Base-by-base conservation (phyloP, 192 early-diverging fungal species). In the Gorgonomyces haynaldii region DNA sequence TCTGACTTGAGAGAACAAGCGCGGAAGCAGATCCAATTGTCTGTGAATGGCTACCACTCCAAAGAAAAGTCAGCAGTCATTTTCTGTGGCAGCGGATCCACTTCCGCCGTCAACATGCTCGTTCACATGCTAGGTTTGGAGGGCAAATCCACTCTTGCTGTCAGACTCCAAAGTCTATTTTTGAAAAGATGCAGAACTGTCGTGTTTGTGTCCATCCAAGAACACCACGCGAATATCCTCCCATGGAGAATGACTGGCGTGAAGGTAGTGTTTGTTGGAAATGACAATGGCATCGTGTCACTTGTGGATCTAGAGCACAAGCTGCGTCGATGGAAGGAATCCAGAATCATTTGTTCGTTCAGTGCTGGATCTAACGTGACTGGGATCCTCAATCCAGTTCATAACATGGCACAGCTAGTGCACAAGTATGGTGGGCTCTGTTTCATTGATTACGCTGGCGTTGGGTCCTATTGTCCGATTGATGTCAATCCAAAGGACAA, bases 171-270 rank as follows among this genome's bases (percentile, higher is more conserved):
- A 41, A 12, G 10, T 7, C 5, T 16, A 17, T 9, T 16, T 0
- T 19, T 10, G 10, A 19, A 41, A 23, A 16, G 6, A 20, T 16
- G 23, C 19, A 25, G 15, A 10, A 44, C 19, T 13, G 50, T 59
- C 1, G 67, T 69, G 1, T 69, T 69, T 42, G 26, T 69, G 13
- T 66, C 64, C 1, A 62, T 61, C 21, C 54, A 58, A 38, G 67
- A 69, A 40, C 67, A 69, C 49, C 64, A 69, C 38, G 62, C 67
- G 13, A 69, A 69, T 29, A 39, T 70, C 3, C 26, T 70, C 31
- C 56, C 65, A 0, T 70, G 64, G 67, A 41, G 64, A 3, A 56
- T 61, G 54, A 57, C 52, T 13, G 57, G 60, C 19, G 60, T 54
- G 4, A 58, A 64, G 25, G 56, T 70, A 4, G 35, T 70, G 2